phyloP scores from a whole-genome alignment of 1,284 basidiomycete species.

The Thecaphora thlaspeos region DNA sequence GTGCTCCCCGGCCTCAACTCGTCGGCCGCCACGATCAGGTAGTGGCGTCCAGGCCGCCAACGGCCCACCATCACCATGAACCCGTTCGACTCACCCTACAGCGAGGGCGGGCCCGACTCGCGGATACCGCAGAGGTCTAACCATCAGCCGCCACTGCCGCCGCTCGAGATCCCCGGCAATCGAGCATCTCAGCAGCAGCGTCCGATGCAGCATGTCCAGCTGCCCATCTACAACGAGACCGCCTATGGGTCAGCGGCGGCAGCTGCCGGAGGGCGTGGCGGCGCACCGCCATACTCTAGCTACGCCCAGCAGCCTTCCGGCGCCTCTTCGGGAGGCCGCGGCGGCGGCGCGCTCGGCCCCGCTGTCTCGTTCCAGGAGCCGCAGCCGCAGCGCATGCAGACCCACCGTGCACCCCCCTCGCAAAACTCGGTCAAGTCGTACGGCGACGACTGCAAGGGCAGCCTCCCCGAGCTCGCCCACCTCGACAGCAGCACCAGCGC shows the following conservation, averaged over 20 bases:
- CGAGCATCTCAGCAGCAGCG: too few species aligned
- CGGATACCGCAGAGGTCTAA: neutral
- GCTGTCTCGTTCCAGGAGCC: constrained; percentile 48
- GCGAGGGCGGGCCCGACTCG: constrained; percentile 6
- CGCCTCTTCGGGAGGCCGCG: too few species aligned
- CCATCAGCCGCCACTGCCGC: constrained; percentile 25
- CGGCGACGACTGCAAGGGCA: constrained; percentile 33
- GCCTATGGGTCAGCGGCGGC: too few species aligned
- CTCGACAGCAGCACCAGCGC: constrained; percentile 30
- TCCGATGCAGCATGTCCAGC: too few species aligned
- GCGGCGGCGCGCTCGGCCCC: too few species aligned
- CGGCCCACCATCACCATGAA: constrained; percentile 11
- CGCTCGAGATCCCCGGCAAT: constrained; percentile 22
- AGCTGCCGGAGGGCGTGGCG: too few species aligned
- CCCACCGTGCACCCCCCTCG: constrained; percentile 31
- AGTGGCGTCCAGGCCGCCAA: too few species aligned
- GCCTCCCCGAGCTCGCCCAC: constrained; percentile 23
- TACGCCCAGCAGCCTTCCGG: constrained; percentile 1
- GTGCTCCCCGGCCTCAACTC: too few species aligned
- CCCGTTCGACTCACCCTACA: constrained; percentile 28
- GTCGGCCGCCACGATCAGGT: too few species aligned
- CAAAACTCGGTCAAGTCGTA: constrained; percentile 41
- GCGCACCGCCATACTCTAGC: constrained; percentile 9
- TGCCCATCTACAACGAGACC: too few species aligned
- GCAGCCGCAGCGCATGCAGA: constrained; percentile 13